Conservation (phyloP, 2,329 filamentous ascomycete genomes). For the Ascochyta fabae region DNA sequence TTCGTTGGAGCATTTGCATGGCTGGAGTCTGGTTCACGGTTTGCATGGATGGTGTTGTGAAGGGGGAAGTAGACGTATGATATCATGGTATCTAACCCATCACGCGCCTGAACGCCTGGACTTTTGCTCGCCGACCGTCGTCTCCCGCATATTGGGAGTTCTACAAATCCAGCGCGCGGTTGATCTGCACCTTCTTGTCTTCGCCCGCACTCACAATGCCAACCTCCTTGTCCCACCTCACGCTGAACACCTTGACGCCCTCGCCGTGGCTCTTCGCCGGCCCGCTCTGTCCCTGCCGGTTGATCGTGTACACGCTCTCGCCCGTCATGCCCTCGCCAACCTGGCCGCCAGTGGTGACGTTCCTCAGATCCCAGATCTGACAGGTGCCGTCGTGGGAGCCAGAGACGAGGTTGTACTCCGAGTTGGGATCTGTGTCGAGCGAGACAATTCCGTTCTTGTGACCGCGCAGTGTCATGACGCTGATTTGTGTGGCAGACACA, state of each 20-base stretch:
- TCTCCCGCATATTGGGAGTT: background rate
- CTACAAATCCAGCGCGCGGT: constrained; percentile 51
- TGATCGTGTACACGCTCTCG: constrained; percentile 78
- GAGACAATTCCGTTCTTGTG: constrained; percentile 76
- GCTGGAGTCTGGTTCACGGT: background rate
- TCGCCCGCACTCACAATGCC: constrained; percentile 92
- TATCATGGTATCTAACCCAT: constrained; percentile 25
- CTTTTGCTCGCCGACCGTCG: constrained; percentile 8
- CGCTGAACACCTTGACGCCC: constrained; percentile 87
- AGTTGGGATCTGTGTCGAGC: constrained; percentile 67
- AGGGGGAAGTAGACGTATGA: constrained; percentile 6
- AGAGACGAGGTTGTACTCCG: constrained; percentile 82
- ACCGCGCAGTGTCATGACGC: constrained; percentile 88
- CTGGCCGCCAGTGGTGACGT: constrained; percentile 65
- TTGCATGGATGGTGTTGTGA: background rate
- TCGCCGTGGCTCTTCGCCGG: constrained; percentile 70
- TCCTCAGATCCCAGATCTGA: constrained; percentile 90
- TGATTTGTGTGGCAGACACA: constrained; percentile 74
- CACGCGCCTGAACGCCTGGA: constrained; percentile 24
- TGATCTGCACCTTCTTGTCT: constrained; percentile 94
- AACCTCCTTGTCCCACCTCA: constrained; percentile 83
- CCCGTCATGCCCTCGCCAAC: constrained; percentile 59
- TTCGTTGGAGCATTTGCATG: constrained; percentile 17
- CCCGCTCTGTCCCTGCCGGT: constrained; percentile 70
- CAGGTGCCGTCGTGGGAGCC: constrained; percentile 93